Percentiles rank a stretch among this genome's conserved stretches.
Evolutionary conservation across 306 rosid genomes (phyloP).

Genomic region (Dryas alaskensis): DNA sequence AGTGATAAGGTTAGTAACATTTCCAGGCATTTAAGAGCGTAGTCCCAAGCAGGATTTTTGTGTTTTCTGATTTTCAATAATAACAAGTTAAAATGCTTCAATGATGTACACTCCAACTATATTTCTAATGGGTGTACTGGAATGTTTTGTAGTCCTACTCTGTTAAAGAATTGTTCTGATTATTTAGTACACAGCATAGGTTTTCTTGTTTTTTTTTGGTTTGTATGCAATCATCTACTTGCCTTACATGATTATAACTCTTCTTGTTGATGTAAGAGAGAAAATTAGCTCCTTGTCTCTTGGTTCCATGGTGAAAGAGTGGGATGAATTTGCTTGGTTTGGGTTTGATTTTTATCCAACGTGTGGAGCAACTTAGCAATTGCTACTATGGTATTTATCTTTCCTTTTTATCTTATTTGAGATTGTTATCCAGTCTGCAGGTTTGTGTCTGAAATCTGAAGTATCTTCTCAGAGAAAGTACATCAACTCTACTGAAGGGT

Average conservation of each 20-base stretch:
- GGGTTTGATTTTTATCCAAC: neutral
- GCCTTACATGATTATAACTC: too few relatives aligned
- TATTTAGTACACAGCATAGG: too few relatives aligned
- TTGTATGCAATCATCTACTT: too few relatives aligned
- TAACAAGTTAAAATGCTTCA: neutral
- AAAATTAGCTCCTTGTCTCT: too few relatives aligned
- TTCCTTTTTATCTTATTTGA: slow-evolving; percentile 19
- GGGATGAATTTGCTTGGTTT: too few relatives aligned
- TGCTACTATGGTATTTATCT: slow-evolving; percentile 10
- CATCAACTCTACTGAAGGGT: slow-evolving; percentile 43
- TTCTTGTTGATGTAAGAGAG: too few relatives aligned
- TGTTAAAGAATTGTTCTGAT: too few relatives aligned
- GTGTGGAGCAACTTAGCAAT: neutral
- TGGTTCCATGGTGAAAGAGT: too few relatives aligned
- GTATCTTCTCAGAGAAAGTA: slow-evolving; percentile 34
- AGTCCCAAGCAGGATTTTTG: slow-evolving; percentile 15
- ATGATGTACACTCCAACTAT: neutral
- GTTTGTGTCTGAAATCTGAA: slow-evolving; percentile 34
- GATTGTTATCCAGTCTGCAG: slow-evolving; percentile 46
- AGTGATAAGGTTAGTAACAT: slow-evolving; percentile 51
- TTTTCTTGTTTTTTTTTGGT: too few relatives aligned
- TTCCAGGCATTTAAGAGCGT: slow-evolving; percentile 20
- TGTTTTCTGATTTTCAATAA: slow-evolving; percentile 8
- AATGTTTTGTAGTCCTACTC: too few relatives aligned
- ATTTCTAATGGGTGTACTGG: too few relatives aligned